Evolutionary conservation across 495 filamentous ascomycete genomes (phyloP).

Genomic region (Hypoxylon trugodes): DNA sequence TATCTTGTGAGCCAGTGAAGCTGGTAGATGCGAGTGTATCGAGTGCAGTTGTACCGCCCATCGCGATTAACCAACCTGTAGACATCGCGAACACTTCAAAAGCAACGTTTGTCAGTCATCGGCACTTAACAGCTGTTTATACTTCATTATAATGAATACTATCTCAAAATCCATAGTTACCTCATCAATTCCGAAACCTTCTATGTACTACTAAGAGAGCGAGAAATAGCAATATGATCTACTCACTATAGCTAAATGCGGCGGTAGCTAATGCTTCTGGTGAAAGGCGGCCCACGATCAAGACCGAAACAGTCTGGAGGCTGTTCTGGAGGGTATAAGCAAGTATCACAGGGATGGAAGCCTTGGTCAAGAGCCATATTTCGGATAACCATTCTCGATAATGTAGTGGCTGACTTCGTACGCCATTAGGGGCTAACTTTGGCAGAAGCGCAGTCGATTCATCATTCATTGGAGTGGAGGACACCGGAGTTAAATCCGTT

Average conservation of each 20-base stretch:
- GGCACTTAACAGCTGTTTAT: background rate
- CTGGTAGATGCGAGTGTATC: slow-evolving; percentile 87
- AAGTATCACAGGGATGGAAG: slow-evolving; percentile 82
- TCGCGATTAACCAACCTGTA: slow-evolving; percentile 87
- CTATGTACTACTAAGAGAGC: background rate
- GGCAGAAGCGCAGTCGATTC: slow-evolving; percentile 61
- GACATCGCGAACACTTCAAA: slow-evolving; percentile 85
- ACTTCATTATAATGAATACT: too few relatives aligned
- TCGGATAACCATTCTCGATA: slow-evolving; percentile 61
- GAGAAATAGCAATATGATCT: background rate
- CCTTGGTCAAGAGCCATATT: slow-evolving; percentile 71
- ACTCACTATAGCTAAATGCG: slow-evolving; percentile 76
- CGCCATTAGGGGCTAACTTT: slow-evolving; percentile 41
- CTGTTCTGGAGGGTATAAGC: slow-evolving; percentile 92
- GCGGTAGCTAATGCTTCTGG: slow-evolving; percentile 83
- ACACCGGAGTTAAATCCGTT: slow-evolving; percentile 5
- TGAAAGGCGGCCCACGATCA: slow-evolving; percentile 80
- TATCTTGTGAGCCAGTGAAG: slow-evolving; percentile 86
- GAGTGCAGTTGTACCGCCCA: slow-evolving; percentile 91
- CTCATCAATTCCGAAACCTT: background rate
- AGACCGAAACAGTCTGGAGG: slow-evolving; percentile 83
- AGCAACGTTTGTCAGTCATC: slow-evolving; percentile 1
- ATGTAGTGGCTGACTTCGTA: slow-evolving; percentile 4
- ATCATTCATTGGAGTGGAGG: slow-evolving; percentile 30
- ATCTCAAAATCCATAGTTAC: background rate